Conservation (phyloP, 2,329 filamentous ascomycete species). For the Aspergillus alliaceus region DNA sequence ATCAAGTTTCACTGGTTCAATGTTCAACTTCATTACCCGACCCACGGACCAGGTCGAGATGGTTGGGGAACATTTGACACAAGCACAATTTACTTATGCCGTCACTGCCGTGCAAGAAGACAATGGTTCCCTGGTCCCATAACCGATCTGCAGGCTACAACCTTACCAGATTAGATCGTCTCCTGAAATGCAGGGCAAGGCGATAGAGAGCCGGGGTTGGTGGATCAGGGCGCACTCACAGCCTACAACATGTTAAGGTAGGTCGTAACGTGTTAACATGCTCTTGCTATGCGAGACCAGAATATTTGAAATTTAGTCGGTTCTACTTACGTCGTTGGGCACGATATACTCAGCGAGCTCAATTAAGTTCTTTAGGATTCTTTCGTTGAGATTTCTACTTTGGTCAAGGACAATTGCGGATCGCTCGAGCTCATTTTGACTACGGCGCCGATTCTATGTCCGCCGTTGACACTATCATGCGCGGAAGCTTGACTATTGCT, state of each 20-base stretch:
- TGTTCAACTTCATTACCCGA: no score
- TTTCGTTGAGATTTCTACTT: constrained; percentile 7
- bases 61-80: neutral
- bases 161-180: neutral
- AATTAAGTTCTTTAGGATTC: neutral
- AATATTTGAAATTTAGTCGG: no score
- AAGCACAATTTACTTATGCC: neutral
- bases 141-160: neutral
- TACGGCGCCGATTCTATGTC: neutral
- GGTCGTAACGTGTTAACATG: no score
- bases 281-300: no score
- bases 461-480: neutral
- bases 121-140: neutral
- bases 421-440: neutral
- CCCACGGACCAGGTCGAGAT: constrained; percentile 2
- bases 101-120: no score
- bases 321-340: no score
- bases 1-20: neutral
- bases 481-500: constrained; percentile 1
- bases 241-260: neutral
- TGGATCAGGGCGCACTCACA: neutral
- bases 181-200: neutral
- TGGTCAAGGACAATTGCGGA: neutral
- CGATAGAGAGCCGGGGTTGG: neutral
- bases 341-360: neutral